These are phyloP conservation scores for Tirmania nivea DNA, from an alignment of 495 filamentous ascomycete genomes.

Conservation along the genomic window DNA sequence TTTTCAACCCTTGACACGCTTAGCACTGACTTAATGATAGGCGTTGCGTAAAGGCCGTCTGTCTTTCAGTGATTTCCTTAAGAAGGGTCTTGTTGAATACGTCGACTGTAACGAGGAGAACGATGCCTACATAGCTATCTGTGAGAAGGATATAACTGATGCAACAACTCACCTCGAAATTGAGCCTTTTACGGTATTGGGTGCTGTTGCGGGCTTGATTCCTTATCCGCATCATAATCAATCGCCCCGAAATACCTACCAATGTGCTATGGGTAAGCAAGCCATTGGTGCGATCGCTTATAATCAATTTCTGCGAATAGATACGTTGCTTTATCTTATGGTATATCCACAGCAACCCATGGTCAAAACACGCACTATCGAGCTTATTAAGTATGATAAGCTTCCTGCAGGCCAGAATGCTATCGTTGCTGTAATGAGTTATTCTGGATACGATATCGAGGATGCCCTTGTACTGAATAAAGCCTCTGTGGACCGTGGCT, in stretches of 20 bases:
- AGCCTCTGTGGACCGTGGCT: constrained; percentile 78
- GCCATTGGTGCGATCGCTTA: constrained; percentile 93
- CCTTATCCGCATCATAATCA: constrained; percentile 99
- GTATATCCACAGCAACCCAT: constrained; percentile 96
- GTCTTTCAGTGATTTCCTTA: constrained; percentile 82
- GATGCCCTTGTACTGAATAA: constrained; percentile 95
- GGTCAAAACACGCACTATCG: constrained; percentile 90
- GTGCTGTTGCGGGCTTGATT: constrained; percentile 91
- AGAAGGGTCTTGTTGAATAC: constrained; percentile 76
- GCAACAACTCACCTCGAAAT: constrained; percentile 88
- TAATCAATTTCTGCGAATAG: constrained; percentile 89
- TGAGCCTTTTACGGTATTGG: constrained; percentile 90
- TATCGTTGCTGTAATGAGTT: constrained; percentile 95
- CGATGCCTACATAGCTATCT: constrained; percentile 75
- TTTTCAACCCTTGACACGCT: background rate
- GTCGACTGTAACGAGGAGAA: constrained; percentile 98
- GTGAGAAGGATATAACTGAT: constrained; percentile 57
- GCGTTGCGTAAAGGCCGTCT: constrained; percentile 58
- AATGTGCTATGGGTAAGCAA: constrained; percentile 99
- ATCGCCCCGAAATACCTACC: constrained; percentile 95
- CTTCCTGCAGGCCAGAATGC: constrained; percentile 92
- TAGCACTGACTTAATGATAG: constrained; percentile 2
- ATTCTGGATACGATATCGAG: constrained; percentile 98
- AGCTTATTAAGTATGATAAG: constrained; percentile 92
- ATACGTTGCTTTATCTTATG: constrained; percentile 85